Percentiles rank a stretch among this genome's conserved stretches.
Evolutionary conservation across 148 eudicot species (phyloP).

Genomic region (Simmondsia chinensis): DNA sequence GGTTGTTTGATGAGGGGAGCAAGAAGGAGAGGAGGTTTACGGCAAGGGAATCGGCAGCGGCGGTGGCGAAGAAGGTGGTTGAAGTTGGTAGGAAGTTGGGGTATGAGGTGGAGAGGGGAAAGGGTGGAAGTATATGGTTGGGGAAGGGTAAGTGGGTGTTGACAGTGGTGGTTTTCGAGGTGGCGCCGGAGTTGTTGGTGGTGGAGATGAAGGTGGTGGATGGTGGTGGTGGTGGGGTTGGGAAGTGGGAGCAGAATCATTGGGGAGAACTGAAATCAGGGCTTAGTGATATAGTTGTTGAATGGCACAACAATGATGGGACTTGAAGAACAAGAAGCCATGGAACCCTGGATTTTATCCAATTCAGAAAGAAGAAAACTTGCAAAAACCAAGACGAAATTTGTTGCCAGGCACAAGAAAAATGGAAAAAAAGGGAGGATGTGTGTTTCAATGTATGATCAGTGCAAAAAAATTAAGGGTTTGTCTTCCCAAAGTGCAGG

Average conservation of each 20-base stretch:
- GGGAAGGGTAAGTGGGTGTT: conserved; percentile 43
- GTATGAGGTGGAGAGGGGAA: conserved; percentile 46
- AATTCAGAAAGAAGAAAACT: no score
- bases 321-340: no score
- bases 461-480: no score
- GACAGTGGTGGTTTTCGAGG: conserved; percentile 34
- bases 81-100: conserved; percentile 43
- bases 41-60: conserved; percentile 19
- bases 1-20: conserved; percentile 32
- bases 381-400: no score
- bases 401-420: no score
- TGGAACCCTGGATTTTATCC: no score
- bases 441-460: no score
- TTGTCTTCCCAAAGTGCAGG: no score
- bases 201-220: conserved; percentile 52
- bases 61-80: conserved; percentile 40
- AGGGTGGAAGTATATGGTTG: conserved; percentile 36
- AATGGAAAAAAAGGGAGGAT: no score
- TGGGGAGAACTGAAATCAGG: conserved; percentile 52
- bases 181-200: conserved; percentile 37
- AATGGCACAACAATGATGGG: no score
- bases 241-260: conserved; percentile 35
- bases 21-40: conserved; percentile 52
- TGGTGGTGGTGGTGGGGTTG: conserved; percentile 30
- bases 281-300: conserved; percentile 41